Conservation (phyloP, 495 filamentous ascomycete species). For the Annulohypoxylon nitens region DNA sequence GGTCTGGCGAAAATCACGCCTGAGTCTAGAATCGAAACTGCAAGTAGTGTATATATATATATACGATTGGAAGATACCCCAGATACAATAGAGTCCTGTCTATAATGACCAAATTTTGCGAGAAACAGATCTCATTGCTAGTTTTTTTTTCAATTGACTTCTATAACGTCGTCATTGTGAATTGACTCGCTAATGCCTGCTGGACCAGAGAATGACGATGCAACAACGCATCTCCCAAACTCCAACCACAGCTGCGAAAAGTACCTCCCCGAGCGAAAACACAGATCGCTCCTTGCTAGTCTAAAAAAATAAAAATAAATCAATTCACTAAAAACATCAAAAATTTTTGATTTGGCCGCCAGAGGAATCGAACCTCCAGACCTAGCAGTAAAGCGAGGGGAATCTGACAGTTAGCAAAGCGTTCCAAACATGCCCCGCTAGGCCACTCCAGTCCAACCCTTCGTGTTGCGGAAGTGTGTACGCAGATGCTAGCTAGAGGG, state of each 20-base stretch:
- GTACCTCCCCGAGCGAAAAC: too few species aligned
- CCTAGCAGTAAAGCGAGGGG: background rate
- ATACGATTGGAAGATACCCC: background rate
- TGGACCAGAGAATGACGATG: too few species aligned
- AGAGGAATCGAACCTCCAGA: slow-evolving; percentile 12
- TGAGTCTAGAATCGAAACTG: background rate
- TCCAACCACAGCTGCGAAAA: too few species aligned
- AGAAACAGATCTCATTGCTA: background rate
- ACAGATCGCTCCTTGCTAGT: too few species aligned
- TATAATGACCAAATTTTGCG: background rate
- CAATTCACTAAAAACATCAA: background rate
- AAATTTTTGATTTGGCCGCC: background rate
- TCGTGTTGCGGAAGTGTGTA: too few species aligned
- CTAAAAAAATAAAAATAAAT: too few species aligned
- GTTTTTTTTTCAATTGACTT: background rate
- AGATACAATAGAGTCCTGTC: background rate
- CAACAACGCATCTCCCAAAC: too few species aligned
- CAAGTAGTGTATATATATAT: background rate
- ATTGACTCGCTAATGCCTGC: background rate
- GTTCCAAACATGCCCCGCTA: background rate
- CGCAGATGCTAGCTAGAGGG: background rate
- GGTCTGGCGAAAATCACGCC: background rate
- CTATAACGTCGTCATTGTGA: background rate
- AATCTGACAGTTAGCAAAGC: background rate
- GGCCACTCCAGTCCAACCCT: slow-evolving; percentile 4